These are phyloP conservation scores for Coprinellus micaceus DNA, from an alignment of 768 basidiomycete genomes.

Conservation along the genomic window DNA sequence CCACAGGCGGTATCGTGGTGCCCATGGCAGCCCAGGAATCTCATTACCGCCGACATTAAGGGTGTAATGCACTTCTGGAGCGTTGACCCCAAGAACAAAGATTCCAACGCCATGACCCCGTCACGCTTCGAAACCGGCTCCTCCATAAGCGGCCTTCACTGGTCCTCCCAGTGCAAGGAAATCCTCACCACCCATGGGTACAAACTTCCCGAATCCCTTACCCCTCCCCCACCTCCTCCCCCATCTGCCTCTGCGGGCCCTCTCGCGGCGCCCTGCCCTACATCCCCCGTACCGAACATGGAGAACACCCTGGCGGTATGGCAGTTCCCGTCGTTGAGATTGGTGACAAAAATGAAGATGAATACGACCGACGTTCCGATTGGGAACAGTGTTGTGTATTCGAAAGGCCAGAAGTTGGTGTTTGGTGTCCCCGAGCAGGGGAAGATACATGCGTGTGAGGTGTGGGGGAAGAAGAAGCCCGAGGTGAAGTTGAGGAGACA, in stretches of 20 bases:
- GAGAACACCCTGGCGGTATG: slow-evolving; percentile 45
- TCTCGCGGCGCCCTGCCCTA: background rate
- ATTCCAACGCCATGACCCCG: slow-evolving; percentile 37
- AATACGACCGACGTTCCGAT: slow-evolving; percentile 47
- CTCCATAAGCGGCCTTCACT: slow-evolving; percentile 67
- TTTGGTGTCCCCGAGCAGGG: slow-evolving; percentile 23
- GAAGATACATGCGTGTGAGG: slow-evolving; percentile 27
- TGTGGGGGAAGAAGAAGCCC: slow-evolving; percentile 27
- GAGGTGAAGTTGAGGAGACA: slow-evolving; percentile 27
- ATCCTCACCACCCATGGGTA: slow-evolving; percentile 74
- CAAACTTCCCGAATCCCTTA: slow-evolving; percentile 1
- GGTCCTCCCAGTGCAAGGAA: slow-evolving; percentile 80
- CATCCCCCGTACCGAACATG: background rate
- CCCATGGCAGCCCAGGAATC: slow-evolving; percentile 78
- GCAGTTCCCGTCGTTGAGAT: slow-evolving; percentile 58
- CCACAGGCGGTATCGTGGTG: slow-evolving; percentile 81
- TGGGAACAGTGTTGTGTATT: slow-evolving; percentile 47
- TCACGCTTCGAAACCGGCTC: slow-evolving; percentile 48
- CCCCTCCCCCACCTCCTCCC: background rate
- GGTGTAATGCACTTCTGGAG: slow-evolving; percentile 57
- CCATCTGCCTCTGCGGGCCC: background rate
- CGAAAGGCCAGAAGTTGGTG: slow-evolving; percentile 24
- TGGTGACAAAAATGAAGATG: slow-evolving; percentile 39
- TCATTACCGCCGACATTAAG: slow-evolving; percentile 71
- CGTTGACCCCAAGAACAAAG: slow-evolving; percentile 34